A percentile compares a stretch with the other conserved stretches of the same genome.
phyloP scores from a whole-genome alignment of 768 basidiomycete genomes.

The Boletales sp. region DNA sequence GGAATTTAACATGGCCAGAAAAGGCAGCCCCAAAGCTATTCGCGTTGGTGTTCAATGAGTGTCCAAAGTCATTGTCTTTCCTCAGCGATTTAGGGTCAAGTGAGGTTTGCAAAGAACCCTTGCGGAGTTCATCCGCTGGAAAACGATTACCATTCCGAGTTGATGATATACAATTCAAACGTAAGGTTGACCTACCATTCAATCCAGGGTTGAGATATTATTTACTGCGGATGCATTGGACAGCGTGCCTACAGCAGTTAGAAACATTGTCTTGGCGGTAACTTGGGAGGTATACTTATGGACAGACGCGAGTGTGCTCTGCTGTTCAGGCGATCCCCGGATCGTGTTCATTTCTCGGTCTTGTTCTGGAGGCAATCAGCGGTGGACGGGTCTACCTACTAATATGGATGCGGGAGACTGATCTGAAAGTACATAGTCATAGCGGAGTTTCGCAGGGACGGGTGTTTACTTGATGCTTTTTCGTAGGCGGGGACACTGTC shows the following conservation, averaged over 20 bases:
- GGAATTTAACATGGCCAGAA: constrained; percentile 60
- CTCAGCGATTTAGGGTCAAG: constrained; percentile 33
- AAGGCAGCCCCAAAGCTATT: constrained; percentile 65
- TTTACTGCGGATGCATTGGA: constrained; percentile 39
- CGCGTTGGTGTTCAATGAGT: constrained; percentile 51
- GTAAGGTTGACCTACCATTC: constrained; percentile 32
- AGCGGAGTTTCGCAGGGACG: neutral
- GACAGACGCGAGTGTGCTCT: constrained; percentile 66
- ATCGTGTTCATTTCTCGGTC: constrained; percentile 48
- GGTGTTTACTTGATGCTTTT: constrained; percentile 5
- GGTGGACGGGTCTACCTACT: constrained; percentile 63
- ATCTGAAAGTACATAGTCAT: constrained; percentile 20
- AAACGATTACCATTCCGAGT: neutral
- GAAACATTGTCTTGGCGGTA: neutral
- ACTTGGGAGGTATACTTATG: constrained; percentile 58
- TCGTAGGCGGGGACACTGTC: constrained; percentile 61
- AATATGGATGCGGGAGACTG: constrained; percentile 51
- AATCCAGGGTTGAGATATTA: constrained; percentile 42
- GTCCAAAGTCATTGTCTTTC: constrained; percentile 61
- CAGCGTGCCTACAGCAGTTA: constrained; percentile 11
- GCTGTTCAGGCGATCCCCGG: constrained; percentile 52
- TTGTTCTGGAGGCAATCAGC: constrained; percentile 58
- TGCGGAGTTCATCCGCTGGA: constrained; percentile 48
- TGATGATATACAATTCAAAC: neutral
- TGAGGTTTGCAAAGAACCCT: constrained; percentile 62